Percentiles rank a stretch among this genome's conserved stretches.
phyloP scores from a whole-genome alignment of 176 grass and related monocot species.

The Carex myosuroides region DNA sequence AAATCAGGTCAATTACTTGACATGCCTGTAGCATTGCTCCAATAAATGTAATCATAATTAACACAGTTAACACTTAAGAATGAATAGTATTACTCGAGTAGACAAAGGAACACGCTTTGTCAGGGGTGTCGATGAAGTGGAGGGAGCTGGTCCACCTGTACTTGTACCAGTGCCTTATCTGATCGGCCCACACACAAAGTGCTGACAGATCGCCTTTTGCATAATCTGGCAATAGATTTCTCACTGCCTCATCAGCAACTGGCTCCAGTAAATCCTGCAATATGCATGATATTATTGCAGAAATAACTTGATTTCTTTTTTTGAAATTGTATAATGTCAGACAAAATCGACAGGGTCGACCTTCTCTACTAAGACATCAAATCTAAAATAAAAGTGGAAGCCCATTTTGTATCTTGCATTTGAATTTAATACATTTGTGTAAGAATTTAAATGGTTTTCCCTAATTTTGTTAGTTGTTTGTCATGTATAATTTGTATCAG shows the following conservation, averaged over 20 bases:
- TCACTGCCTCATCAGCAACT: constrained; percentile 53
- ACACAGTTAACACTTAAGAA: background rate
- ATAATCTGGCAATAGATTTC: constrained; percentile 56
- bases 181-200: constrained; percentile 75
- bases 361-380: background rate
- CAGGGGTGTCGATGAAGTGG: constrained; percentile 90
- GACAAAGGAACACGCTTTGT: constrained; percentile 65
- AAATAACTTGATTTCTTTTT: background rate
- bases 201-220: constrained; percentile 60
- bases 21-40: too few relatives aligned
- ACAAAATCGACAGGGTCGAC: background rate
- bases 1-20: too few relatives aligned
- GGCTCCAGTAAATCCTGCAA: constrained; percentile 52
- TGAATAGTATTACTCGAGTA: constrained; percentile 44
- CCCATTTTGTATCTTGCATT: background rate
- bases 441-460: background rate
- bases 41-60: background rate
- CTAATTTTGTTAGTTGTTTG: background rate
- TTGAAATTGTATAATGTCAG: background rate
- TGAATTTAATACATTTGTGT: background rate
- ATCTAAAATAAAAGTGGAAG: background rate
- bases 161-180: constrained; percentile 74
- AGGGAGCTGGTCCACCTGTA: constrained; percentile 62
- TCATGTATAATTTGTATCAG: background rate
- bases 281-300: background rate